Percentiles rank a stretch among this genome's conserved stretches.
Evolutionary conservation across 2,329 filamentous ascomycete genomes (phyloP).

Genomic region (Diaporthe sp.): DNA sequence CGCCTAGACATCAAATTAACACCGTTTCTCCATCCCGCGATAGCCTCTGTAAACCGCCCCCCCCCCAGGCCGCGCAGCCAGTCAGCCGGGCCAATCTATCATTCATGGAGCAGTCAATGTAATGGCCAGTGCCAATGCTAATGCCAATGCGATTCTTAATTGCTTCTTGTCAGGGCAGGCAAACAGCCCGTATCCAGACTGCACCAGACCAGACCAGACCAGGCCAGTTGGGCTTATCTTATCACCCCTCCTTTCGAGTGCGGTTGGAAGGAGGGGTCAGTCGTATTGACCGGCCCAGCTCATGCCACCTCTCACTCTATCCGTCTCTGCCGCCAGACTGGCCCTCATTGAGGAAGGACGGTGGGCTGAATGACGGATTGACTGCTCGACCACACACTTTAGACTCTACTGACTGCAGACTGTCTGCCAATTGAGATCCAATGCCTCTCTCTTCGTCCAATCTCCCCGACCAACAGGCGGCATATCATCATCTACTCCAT

Average conservation of each 20-base stretch:
- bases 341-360: neutral
- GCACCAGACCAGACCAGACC: neutral
- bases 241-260: conserved; percentile 35
- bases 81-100: neutral
- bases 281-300: neutral
- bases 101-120: neutral
- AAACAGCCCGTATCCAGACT: neutral
- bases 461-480: neutral
- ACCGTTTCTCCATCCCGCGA: conserved; percentile 13
- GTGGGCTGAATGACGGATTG: neutral
- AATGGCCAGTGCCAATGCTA: neutral
- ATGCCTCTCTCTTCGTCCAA: neutral
- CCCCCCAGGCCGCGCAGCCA: neutral
- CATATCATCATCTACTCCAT: neutral
- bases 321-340: neutral
- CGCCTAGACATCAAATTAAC: neutral
- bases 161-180: neutral
- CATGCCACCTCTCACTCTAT: neutral
- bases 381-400: neutral
- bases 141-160: conserved; percentile 14
- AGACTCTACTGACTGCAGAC: neutral
- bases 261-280: conserved; percentile 32
- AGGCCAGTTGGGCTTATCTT: conserved; percentile 32
- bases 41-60: conserved; percentile 1
- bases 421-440: neutral